Evolutionary conservation across 768 basidiomycete genomes (phyloP), one percentile per base, ranked within the genome.

Genomic region (Mycena alexandri): DNA sequence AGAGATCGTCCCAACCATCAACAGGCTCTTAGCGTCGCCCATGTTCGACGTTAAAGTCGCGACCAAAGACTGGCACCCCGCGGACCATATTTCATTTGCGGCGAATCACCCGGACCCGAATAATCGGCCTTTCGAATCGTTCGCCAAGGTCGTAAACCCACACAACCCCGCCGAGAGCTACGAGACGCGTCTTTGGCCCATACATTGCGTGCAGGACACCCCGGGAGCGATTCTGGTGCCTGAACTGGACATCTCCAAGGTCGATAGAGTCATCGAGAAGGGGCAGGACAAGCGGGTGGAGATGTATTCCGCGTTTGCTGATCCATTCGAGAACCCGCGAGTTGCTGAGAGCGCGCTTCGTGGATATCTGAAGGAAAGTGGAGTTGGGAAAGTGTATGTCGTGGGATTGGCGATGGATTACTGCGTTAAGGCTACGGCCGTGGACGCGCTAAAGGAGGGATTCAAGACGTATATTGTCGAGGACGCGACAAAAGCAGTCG

Each of bases 391-490:
- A 42, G 78, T 91, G 10, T 86, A 87, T 56, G 76, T 92, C 21
- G 83, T 84, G 11, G 87, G 87, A 0, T 77, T 93, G 46, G 91
- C 91, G 34, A 84, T 88, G 25, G 91, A 92, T 72, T 91, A 86
- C 70, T 93, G 91, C 66, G 89, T 91, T 56, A 78, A 80, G 47
- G 75, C 68, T 21, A 84, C 83, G 5, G 85, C 84, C 34, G 69
- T 83, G 8, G 84, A 87, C 66, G 81, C 83, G 3, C 71, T 73
- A 58, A 81, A 81, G 68, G 76, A 78, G 12, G 76, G 74, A 10
- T 84, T 84, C 75, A 75, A 72, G 29, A 66, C 68, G 4, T 72
- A 61, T 21, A 63, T 77, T 12, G 60, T 77, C 36, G 65, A 65
- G 53, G 73, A 75, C 8, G 76, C 68, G 41, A 74, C 72, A 3